phyloP scores from a whole-genome alignment of 176 grass and related monocot species.

The Oryza glumipatula region DNA sequence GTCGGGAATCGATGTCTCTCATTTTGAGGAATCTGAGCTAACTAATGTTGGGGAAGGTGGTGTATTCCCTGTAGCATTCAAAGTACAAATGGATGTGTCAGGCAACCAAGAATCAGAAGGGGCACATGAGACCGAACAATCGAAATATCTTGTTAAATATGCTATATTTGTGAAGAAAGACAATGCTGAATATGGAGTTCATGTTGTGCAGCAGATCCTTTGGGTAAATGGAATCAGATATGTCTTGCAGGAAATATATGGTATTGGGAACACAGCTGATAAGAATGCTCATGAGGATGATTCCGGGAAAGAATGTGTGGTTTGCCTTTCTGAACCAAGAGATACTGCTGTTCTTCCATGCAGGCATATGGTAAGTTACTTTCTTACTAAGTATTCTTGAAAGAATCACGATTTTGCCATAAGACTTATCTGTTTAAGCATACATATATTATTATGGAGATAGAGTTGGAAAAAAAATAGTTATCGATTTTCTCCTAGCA shows the following conservation, averaged over 20 bases:
- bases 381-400: slow-evolving; percentile 5
- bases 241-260: slow-evolving; percentile 72
- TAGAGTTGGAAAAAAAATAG: background rate
- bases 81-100: slow-evolving; percentile 58
- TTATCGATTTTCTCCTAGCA: background rate
- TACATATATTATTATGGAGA: background rate
- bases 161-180: slow-evolving; percentile 64
- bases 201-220: slow-evolving; percentile 55
- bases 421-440: background rate
- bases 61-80: slow-evolving; percentile 59
- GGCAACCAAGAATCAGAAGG: slow-evolving; percentile 47
- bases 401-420: background rate
- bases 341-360: slow-evolving; percentile 69
- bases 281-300: slow-evolving; percentile 47
- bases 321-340: slow-evolving; percentile 70
- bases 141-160: slow-evolving; percentile 57
- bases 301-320: slow-evolving; percentile 70
- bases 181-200: slow-evolving; percentile 41
- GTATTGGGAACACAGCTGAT: slow-evolving; percentile 53
- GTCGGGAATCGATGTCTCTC: slow-evolving; percentile 61
- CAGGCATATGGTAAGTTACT: slow-evolving; percentile 67
- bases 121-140: slow-evolving; percentile 22
- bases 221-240: slow-evolving; percentile 64
- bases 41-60: slow-evolving; percentile 49
- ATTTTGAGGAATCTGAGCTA: slow-evolving; percentile 56